Evolutionary conservation across 257 asterid genomes (phyloP), one percentile per base, ranked within the genome.

Genomic region (Plectranthus barbatus): DNA sequence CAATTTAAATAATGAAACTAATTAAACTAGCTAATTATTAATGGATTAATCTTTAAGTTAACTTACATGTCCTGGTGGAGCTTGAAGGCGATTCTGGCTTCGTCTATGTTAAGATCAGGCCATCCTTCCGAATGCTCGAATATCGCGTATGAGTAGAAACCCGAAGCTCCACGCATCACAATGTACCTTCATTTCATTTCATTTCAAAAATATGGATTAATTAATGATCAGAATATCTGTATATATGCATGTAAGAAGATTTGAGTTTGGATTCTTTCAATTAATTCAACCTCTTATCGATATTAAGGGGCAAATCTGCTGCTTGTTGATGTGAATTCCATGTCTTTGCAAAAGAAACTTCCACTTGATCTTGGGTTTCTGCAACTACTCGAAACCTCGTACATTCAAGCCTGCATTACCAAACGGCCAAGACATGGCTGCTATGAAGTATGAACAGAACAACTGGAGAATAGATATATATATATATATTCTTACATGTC

Each of bases 21-120:
- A 26, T n/a, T n/a, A n/a, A n/a, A n/a, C n/a, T n/a, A n/a, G n/a
- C n/a, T n/a, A n/a, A n/a, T n/a, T n/a, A n/a, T n/a, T n/a, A n/a
- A n/a, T n/a, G n/a, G n/a, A n/a, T n/a, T n/a, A n/a, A n/a, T n/a
- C 2, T 26, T 26, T 26, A 26, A 26, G 31, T 1, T 26, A 26
- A 1, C 31, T 26, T 66, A 76, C 87, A 48, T 47, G 33, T 74
- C 71, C 23, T 72, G 60, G 34, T 56, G 66, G 76, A 91, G 96
- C 74, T 91, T 91, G 79, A 88, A 77, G 7, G 86, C 93, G 0
- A 85, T 79, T 49, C 98, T 79, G 44, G 86, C 84, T 73, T 88
- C 91, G 12, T 69, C 76, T 33, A 78, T 55, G 73, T 75, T 69
- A 7, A 88, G 20, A 68, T 78, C 94, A n/a, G 95, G 95, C 96